Percentiles rank a stretch among this genome's conserved stretches.
phyloP scores from a whole-genome alignment of 108 stramenopile species.

The Nannochloropsis gaditana region DNA sequence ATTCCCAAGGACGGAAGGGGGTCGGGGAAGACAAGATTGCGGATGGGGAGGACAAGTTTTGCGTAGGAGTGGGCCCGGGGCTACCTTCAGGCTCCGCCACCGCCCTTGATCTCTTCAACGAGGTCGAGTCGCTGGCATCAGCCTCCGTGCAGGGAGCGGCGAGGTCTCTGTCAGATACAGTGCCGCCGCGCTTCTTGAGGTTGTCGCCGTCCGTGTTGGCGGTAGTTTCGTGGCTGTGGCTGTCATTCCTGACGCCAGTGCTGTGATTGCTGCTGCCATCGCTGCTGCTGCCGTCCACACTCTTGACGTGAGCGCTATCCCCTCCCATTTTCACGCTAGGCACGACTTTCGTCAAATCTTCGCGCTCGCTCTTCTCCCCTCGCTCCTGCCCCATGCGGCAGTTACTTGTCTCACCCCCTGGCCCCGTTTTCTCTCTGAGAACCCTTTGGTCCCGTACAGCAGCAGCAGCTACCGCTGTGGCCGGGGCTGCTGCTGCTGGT shows the following conservation, averaged over 20 bases:
- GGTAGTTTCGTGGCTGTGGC: neutral
- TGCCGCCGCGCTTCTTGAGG: neutral
- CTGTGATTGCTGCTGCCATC: neutral
- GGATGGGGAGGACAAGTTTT: neutral
- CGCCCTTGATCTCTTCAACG: too few species aligned
- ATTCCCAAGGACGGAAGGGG: neutral
- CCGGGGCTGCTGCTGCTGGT: neutral
- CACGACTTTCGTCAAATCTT: neutral
- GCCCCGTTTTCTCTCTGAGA: neutral
- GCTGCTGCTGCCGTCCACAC: neutral
- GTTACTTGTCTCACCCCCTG: neutral
- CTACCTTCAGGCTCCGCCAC: too few species aligned
- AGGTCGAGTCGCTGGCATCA: neutral
- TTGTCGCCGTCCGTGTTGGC: neutral
- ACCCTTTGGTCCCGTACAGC: neutral
- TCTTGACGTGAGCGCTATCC: too few species aligned
- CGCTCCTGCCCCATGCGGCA: too few species aligned
- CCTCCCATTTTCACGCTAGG: neutral
- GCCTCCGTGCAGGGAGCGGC: neutral
- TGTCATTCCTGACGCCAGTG: neutral
- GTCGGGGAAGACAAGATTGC: neutral
- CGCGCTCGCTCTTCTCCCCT: neutral
- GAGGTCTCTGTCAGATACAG: neutral
- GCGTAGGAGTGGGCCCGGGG: neutral
- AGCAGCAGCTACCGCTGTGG: neutral